Conservation (phyloP, 2,329 filamentous ascomycete species). For the Cladorrhinum sp. region DNA sequence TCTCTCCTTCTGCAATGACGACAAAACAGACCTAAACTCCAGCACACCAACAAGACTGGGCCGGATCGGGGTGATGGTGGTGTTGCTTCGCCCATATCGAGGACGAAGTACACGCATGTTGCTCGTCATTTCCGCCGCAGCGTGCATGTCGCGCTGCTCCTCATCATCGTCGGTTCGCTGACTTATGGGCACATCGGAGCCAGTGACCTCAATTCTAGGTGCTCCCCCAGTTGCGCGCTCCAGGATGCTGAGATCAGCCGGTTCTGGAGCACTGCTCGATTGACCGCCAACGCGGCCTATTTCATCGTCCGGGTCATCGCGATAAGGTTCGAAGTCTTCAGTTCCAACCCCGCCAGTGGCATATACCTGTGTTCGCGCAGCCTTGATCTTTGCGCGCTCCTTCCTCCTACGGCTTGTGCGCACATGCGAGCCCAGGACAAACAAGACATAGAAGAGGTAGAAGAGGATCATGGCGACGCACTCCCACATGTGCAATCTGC, state of each 20-base stretch:
- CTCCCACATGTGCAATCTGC: conserved; percentile 81
- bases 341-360: conserved; percentile 48
- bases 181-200: conserved; percentile 25
- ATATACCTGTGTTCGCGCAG: conserved; percentile 72
- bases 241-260: conserved; percentile 41
- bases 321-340: conserved; percentile 63
- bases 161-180: conserved; percentile 34
- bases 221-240: conserved; percentile 46
- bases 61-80: conserved; percentile 77
- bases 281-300: conserved; percentile 33
- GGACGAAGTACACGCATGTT: conserved; percentile 87
- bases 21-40: conserved; percentile 87
- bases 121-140: conserved; percentile 79
- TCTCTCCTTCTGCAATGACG: conserved; percentile 78
- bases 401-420: conserved; percentile 62
- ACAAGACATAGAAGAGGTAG: conserved; percentile 83
- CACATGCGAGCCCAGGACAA: conserved; percentile 93
- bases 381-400: conserved; percentile 62
- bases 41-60: conserved; percentile 90
- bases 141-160: conserved; percentile 57
- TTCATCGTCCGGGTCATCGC: conserved; percentile 60
- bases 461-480: conserved; percentile 86
- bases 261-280: conserved; percentile 23
- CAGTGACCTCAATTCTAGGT: conserved; percentile 47
- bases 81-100: conserved; percentile 62